Base-by-base conservation (phyloP, 768 basidiomycete species). In the Neoboletus brunneissimus region DNA sequence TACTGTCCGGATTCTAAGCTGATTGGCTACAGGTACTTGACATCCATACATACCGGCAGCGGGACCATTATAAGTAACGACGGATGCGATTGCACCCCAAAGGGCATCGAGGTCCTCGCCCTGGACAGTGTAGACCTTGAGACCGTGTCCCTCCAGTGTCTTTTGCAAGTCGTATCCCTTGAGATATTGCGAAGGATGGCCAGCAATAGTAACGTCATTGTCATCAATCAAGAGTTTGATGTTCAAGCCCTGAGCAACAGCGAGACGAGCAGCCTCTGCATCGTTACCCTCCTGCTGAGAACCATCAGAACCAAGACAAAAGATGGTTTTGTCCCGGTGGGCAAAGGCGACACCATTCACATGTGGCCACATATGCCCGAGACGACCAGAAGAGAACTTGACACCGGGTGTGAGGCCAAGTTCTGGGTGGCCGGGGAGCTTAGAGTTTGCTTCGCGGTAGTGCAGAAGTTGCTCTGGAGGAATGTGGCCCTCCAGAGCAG, bases 241-340 rank as follows among this genome's bases (percentile, higher is more conserved):
- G 68, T 93, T 91, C 63, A 94, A 77, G 42, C 77, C 72, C 67
- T 93, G 86, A 2, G 92, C 91, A 41, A 92, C 92, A 18, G 92
- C 91, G 32, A 94, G 79, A 18, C 91, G 80, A 15, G 92, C 92
- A 16, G 92, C 92, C 68, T 94, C 92, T 2, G 92, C 91, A 63
- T 94, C 91, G 67, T 94, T 88, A 16, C 92, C 92, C 69, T 94
- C 92, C 70, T 94, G 92, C 68, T 94, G 91, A 5, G 91, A 92
- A 10, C 92, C 92, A 67, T 94, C 92, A 0, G 92, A 94, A 4
- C 92, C 92, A 22, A 94, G 80, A 67, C 86, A 85, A 73, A 93
- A 93, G 12, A 92, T 77, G 46, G 81, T 82, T 74, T 91, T 89
- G 64, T 84, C 83, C 32, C 80, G 79, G 74, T 94, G 83, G 34